Evolutionary conservation across 257 asterid genomes (phyloP), one percentile per base, ranked within the genome.

Genomic region (Solanum paucissectum): DNA sequence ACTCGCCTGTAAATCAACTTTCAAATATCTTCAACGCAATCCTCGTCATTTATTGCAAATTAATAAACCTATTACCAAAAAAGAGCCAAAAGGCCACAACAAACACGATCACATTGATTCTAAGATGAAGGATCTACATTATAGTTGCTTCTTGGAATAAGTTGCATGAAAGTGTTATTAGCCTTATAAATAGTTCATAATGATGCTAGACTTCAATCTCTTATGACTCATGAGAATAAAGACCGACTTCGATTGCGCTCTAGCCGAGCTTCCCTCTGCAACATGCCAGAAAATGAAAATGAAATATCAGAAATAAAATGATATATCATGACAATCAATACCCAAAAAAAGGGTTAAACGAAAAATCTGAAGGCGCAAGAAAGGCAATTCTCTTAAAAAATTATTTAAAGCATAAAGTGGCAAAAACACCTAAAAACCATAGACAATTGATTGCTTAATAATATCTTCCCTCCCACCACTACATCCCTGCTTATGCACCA

Each of bases 221-320:
- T 49, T 9, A 49, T 18, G 42, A 82, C 87, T 95, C 95, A 97
- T 20, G 98, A 95, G 87, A 95, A 97, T 58, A 97, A 86, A 55
- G 98, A 94, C 5, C 98, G 95, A 72, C 74, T 94, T 88, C 92
- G 89, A 91, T 97, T 97, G 87, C 98, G 98, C 89, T 97, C 99
- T 87, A 97, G 89, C 88, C 98, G 94, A 21, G 97, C 99, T 92
- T 97, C 99, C 92, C 99, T 95, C 99, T 97, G 95, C 86, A 86
- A 86, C 49, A 88, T 87, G 75, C 91, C 90, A 86, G 58, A 37
- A 66, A 74, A 49, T 32, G 89, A 32, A 72, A 83, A 58, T 72
- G 29, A 7, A 21, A 32, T n/a, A 6, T 13, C 6, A 34, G 64
- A 66, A 81, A 52, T 71, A 68, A 79, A 81, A 82, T 82, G 12